Base-by-base conservation (phyloP, 139 green algal species). In the Auxenochlorella protothecoides region DNA sequence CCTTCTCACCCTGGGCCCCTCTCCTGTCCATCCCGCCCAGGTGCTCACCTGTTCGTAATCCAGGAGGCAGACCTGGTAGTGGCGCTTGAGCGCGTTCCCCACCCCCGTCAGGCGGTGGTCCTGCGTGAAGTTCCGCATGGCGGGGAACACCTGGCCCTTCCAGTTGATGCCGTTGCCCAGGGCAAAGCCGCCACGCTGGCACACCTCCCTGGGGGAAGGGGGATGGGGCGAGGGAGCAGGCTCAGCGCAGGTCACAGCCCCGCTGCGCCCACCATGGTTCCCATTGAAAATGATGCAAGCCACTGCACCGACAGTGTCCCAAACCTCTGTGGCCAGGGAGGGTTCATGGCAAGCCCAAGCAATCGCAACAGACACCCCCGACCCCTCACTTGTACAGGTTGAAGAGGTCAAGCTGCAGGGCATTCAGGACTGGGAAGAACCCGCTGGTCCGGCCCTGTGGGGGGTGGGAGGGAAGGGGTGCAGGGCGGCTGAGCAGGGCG, bases 31-130 rank as follows among this genome's bases (percentile, higher is more conserved):
- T 44, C 27, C 27, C 27, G 27, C 1, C 27, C 27, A 44, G 27
- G 27, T 44, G 3, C 73, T 8, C 68, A 65, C 74, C 72, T 78
- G 72, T 77, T 94, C 89, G 68, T 95, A 96, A 16, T 94, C 86
- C 74, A 82, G 79, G 54, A 95, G 81, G 66, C 85, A 86, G 53
- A 80, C 78, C 63, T 88, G 81, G 73, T 95, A 96, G 75, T 95
- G 90, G 13, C 90, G 84, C 78, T 96, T 95, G 51, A 95, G 83
- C 12, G 86, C 86, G 75, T 93, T 93, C 63, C 89, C 89, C 15
- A 95, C 89, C 9, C 85, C 89, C 59, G 88, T 93, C 87, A 92
- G 88, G 70, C 76, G 82, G 76, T 92, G 79, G 73, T 79, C 77
- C 9, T 72, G 66, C 0, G 87, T 92, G 78, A 79, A 93, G 65